Evolutionary conservation across 495 filamentous ascomycete genomes (phyloP), one percentile per base, ranked within the genome.

Genomic region (Penicillium paxilli): DNA sequence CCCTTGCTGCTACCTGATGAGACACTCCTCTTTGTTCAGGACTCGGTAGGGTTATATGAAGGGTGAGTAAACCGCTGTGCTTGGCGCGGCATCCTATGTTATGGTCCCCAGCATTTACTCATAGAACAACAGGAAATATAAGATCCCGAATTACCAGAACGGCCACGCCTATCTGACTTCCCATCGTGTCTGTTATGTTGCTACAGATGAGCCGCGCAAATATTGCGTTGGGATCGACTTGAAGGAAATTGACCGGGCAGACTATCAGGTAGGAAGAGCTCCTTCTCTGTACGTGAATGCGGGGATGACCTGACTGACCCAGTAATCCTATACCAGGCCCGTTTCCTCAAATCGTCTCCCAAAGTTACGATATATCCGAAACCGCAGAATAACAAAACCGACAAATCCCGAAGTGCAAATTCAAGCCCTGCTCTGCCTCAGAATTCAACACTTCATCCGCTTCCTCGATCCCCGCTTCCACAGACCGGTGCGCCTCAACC

Each of bases 11-110:
- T 95, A 44, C 89, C 91, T 57, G 95, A 96, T 75, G 94, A 98
- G 72, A 80, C 82, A 19, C 76, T 97, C 25, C 83, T 98, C 52
- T 98, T 97, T 76, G 91, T 99, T 54, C 92, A 96, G 73, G 90
- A 97, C 81, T 89, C 88, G 70, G 94, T 98, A 64, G 94, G 95
- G 61, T 77, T 99, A 57, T 99, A 99, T 74, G 90, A 97, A 79
- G 94, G 95, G 92, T 97, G 77, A 73, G 86, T 74, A 26, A 42
- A 21, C 9, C 8, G 20, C 40, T 3, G 11, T 23, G n/a, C 35
- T 40, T 40, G 35, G 35, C 35, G n/a, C n/a, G 11, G 40, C n/a
- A 35, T 44, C 46, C 25, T 22, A 37, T 30, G 28, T 32, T 22
- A 41, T 47, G 14, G n/a, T n/a, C 23, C 46, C 49, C 44, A 49